Evolutionary conservation across 306 rosid genomes (phyloP).

Genomic region (Parietaria judaica): DNA sequence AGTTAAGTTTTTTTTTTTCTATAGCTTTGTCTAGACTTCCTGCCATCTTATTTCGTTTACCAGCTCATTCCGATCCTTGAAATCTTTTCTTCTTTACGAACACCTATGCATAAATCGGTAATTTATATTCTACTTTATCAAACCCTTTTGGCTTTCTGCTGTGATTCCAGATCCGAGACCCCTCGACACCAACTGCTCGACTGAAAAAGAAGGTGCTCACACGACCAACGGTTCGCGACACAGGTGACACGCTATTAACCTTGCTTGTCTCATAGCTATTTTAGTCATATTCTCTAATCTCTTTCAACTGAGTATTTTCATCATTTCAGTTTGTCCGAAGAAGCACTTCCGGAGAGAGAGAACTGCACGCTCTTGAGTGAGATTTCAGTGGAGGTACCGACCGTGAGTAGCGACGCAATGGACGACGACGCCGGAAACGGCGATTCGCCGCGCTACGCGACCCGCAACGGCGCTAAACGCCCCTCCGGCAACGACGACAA

Average conservation of each 20-base stretch:
- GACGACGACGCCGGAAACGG: constrained; percentile 45
- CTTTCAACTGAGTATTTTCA: constrained; percentile 15
- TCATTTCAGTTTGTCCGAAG: constrained; percentile 37
- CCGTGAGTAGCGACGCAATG: constrained; percentile 14
- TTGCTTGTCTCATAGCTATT: neutral
- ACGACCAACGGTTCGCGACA: constrained; percentile 43
- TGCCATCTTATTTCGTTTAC: too few relatives aligned
- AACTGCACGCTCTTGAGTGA: constrained; percentile 33
- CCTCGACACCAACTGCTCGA: constrained; percentile 28
- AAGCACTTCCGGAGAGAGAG: constrained; percentile 31
- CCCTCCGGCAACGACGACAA: constrained; percentile 20
- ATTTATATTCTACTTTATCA: too few relatives aligned
- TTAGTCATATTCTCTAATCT: neutral
- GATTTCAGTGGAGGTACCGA: constrained; percentile 41
- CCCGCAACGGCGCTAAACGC: constrained; percentile 30
- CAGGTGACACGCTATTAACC: constrained; percentile 29
- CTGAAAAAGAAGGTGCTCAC: constrained; percentile 27
- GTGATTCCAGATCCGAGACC: constrained; percentile 34
- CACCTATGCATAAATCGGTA: too few relatives aligned
- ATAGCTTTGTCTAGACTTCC: too few relatives aligned
- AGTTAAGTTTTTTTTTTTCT: too few relatives aligned
- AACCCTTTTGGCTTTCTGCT: neutral
- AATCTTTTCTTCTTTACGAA: too few relatives aligned
- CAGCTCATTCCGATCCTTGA: too few relatives aligned
- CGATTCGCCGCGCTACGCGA: constrained; percentile 36